phyloP scores from a whole-genome alignment of 2,329 filamentous ascomycete genomes.

The Calonectria henricotiae region DNA sequence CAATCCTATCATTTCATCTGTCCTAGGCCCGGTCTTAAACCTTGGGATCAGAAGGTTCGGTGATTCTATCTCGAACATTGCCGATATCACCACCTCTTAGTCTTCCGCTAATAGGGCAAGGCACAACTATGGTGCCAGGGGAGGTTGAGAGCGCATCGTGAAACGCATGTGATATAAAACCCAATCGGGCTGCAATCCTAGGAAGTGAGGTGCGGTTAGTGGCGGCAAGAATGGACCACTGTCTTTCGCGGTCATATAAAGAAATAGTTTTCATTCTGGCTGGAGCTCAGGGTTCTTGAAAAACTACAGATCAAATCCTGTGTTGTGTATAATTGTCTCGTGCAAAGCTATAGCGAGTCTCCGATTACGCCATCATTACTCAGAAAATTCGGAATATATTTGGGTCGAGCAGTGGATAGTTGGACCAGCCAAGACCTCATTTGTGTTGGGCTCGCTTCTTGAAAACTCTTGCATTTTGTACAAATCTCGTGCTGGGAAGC shows the following conservation, averaged over 20 bases:
- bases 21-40: constrained; percentile 3
- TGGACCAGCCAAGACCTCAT: neutral
- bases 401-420: neutral
- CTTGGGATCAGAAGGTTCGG: neutral
- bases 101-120: neutral
- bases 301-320: neutral
- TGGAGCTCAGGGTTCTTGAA: neutral
- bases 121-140: neutral
- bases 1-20: constrained; percentile 1
- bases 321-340: neutral
- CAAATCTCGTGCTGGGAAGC: neutral
- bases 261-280: neutral
- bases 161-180: neutral
- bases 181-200: neutral
- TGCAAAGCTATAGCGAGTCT: neutral
- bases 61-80: constrained; percentile 11
- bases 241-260: neutral
- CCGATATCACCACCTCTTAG: constrained; percentile 9
- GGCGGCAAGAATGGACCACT: neutral
- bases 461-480: too few relatives aligned
- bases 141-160: neutral
- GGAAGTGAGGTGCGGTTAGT: neutral
- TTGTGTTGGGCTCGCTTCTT: neutral
- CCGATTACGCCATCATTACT: too few relatives aligned
- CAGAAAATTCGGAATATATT: neutral